Base-by-base conservation (phyloP, 2,329 filamentous ascomycete genomes). In the Penicillium vulpinum region DNA sequence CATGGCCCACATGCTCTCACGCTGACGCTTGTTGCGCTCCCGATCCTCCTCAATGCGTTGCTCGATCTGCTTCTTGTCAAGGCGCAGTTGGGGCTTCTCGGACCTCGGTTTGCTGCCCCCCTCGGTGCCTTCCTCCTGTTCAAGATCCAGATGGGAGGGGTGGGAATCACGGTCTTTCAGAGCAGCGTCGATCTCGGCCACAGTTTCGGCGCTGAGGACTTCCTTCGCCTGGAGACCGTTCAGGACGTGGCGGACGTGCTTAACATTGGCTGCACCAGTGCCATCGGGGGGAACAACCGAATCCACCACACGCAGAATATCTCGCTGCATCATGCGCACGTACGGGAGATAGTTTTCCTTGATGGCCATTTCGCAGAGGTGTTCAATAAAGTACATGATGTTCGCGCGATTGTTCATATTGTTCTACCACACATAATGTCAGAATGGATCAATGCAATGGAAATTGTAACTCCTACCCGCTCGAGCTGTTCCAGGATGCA, bases 371-470 rank as follows among this genome's bases (percentile, higher is more conserved):
- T 97, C 93, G 71, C 95, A 90, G 65, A 99, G 90, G 66, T 93
- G 89, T 70, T 97, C 93, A 70, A 99, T 89, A 76, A 99, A 99
- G 77, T 96, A 99, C 89, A 99, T 96, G 74, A 99, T 97, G 73
- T 99, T 99, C 57, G 94, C 95, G 59, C 93, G 85, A 50, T 88
- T 96, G 76, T 99, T 99, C 89, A 99, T 96, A 64, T 90, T 93
- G 65, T 91, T 96, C 85, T 92, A 35, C 15, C 13, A 16, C 13
- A 11, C 31, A 21, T 7, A 33, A 54, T 1, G 33, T 57, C 48
- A 56, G 47, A 39, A 43, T 39, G 13, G 21, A 8, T 16, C 26
- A 50, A 49, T 1, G 24, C n/a, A 16, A 21, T 22, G 3, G 5
- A 33, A 29, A 15, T 5, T 16, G 6, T 18, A 24, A 7, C 29